Conservation (phyloP, 116 monocot species). For the Zostera marina region DNA sequence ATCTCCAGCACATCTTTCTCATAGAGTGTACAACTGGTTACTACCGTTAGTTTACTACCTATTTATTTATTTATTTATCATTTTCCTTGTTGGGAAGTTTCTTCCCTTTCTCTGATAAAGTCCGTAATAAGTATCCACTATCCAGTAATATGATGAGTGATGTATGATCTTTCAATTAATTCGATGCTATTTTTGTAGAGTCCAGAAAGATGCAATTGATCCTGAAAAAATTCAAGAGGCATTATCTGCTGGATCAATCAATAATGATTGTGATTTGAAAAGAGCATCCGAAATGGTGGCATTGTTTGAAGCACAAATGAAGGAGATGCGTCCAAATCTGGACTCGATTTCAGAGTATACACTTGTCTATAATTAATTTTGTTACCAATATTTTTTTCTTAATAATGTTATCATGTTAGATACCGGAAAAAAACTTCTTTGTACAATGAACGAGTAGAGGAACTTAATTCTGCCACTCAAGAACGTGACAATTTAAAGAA, state of each 20-base stretch:
- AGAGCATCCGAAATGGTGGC: constrained; percentile 78
- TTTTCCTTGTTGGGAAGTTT: no score
- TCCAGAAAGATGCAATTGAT: constrained; percentile 82
- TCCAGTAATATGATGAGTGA: no score
- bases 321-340: constrained; percentile 91
- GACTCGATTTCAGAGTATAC: constrained; percentile 89
- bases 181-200: constrained; percentile 22
- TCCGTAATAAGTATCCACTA: no score
- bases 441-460: constrained; percentile 78
- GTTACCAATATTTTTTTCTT: constrained; percentile 1
- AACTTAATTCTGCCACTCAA: constrained; percentile 63
- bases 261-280: constrained; percentile 53
- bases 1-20: no score
- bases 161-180: not conserved
- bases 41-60: no score
- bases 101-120: no score
- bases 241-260: constrained; percentile 30
- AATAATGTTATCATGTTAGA: constrained; percentile 15
- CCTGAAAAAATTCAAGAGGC: constrained; percentile 57
- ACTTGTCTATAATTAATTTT: not conserved
- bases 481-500: constrained; percentile 89
- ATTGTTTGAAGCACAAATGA: constrained; percentile 81
- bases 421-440: constrained; percentile 48
- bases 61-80: no score
- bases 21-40: no score